Base-by-base conservation (phyloP, 768 basidiomycete species). In the Calocybe cyanea region DNA sequence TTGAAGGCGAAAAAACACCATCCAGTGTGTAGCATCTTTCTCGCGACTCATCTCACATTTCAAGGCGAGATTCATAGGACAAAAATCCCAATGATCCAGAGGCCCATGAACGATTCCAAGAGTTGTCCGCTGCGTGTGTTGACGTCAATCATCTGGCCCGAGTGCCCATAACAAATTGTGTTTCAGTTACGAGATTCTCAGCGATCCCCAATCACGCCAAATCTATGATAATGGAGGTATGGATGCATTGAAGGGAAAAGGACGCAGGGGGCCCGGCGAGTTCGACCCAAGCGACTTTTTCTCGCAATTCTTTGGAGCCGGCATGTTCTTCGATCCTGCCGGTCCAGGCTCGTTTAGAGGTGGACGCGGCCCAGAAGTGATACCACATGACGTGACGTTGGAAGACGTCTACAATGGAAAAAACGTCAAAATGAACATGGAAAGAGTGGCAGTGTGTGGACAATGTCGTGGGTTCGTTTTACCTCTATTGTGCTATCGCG, bases 321-420 rank as follows among this genome's bases (percentile, higher is more conserved):
- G 71, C 9, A 63, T 65, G 59, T 80, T 86, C 56, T 92, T 91
- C 57, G 76, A 79, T 43, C 87, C 57, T 5, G 54, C 87, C 57
- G 80, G 76, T 36, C 75, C 81, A 41, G 76, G 74, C 24, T 52
- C 56, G 28, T 63, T 63, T 11, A 60, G 70, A 49, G 67, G 77
- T 52, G 70, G 70, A 11, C 82, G 79, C 55, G 85, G 85, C 13
- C 74, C 86, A 54, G 83, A 93, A 17, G 70, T 83, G 37, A 81
- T 92, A 52, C 79, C 83, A 3, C 87, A 94, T 61, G 76, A 89
- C 32, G 88, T 95, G 43, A 85, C 88, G 4, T 73, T 98, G 23
- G 94, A 96, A 65, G 94, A 98, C 62, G 69, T 94, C 17, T 97
- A 92, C 66, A 88, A 86, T 46, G 95, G 94, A 23, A 94, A 93